Evolutionary conservation across 1,139 yeast genomes (phyloP).

Genomic region (Yamadazyma pseudoaaseri): DNA sequence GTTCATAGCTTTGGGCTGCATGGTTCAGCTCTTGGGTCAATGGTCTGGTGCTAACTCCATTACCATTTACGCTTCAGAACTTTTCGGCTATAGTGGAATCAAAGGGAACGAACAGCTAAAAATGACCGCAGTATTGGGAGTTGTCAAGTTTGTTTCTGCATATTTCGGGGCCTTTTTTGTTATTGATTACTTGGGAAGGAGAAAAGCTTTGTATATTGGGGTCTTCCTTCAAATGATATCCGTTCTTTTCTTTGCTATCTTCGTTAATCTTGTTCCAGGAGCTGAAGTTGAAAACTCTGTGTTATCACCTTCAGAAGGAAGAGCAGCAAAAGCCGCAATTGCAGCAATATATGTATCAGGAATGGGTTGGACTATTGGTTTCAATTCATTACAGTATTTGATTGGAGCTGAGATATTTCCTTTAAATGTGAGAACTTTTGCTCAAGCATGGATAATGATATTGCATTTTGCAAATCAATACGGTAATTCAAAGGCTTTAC

Average conservation of each 20-base stretch:
- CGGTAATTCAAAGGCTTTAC: constrained; percentile 54
- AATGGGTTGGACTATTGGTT: constrained; percentile 60
- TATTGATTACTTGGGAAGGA: constrained; percentile 41
- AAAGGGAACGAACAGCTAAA: constrained; percentile 28
- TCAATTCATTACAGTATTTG: constrained; percentile 54
- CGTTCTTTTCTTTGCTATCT: constrained; percentile 38
- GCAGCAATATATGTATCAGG: constrained; percentile 51
- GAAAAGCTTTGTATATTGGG: constrained; percentile 33
- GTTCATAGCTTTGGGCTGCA: constrained; percentile 36
- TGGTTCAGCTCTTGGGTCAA: constrained; percentile 51
- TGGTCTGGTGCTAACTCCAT: constrained; percentile 60
- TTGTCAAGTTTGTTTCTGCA: constrained; percentile 39
- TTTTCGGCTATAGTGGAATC: constrained; percentile 48
- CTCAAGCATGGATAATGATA: constrained; percentile 50
- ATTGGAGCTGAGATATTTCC: constrained; percentile 58
- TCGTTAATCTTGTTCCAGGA: constrained; percentile 40
- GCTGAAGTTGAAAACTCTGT: constrained; percentile 25
- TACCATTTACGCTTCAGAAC: constrained; percentile 51
- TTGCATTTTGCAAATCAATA: constrained; percentile 56
- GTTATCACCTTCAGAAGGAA: constrained; percentile 24
- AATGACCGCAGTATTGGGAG: constrained; percentile 44
- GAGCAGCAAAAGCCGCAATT: constrained; percentile 45
- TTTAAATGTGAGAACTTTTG: constrained; percentile 46
- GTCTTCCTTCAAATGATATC: constrained; percentile 27
- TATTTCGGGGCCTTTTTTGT: constrained; percentile 41